Percentiles rank a stretch among this genome's conserved stretches.
Evolutionary conservation across 2,329 filamentous ascomycete species (phyloP).

Genomic region (Dothistroma septosporum): DNA sequence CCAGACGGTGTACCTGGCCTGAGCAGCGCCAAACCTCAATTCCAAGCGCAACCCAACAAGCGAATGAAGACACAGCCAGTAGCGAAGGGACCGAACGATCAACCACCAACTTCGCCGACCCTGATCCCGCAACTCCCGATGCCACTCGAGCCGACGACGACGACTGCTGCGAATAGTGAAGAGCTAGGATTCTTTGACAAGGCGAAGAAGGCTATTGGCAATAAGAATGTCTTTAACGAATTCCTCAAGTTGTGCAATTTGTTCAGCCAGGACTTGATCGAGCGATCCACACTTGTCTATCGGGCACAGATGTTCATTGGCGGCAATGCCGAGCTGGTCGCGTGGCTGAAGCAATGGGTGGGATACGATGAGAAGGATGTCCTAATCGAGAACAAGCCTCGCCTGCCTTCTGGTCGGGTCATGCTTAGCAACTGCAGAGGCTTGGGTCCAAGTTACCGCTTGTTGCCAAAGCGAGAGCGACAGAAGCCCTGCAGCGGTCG

Average conservation of each 20-base stretch:
- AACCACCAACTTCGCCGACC: slow-evolving; percentile 69
- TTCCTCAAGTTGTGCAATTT: slow-evolving; percentile 97
- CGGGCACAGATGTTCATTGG: slow-evolving; percentile 84
- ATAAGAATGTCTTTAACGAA: slow-evolving; percentile 88
- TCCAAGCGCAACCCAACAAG: slow-evolving; percentile 46
- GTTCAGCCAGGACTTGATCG: slow-evolving; percentile 88
- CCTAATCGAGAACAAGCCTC: slow-evolving; percentile 71
- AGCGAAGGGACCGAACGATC: slow-evolving; percentile 21
- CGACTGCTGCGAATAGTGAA: slow-evolving; percentile 70
- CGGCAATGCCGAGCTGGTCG: slow-evolving; percentile 81
- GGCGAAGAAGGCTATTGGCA: slow-evolving; percentile 92
- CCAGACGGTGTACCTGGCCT: slow-evolving; percentile 27
- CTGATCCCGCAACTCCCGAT: slow-evolving; percentile 84
- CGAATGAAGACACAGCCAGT: slow-evolving; percentile 56
- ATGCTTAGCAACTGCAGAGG: slow-evolving; percentile 92
- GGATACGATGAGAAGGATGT: slow-evolving; percentile 72
- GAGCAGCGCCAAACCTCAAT: slow-evolving; percentile 21
- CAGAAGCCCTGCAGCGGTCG: slow-evolving; percentile 89
- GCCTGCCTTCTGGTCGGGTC: slow-evolving; percentile 73
- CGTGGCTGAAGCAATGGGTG: slow-evolving; percentile 81
- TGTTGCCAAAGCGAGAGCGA: slow-evolving; percentile 85
- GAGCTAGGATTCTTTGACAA: slow-evolving; percentile 93
- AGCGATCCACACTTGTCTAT: slow-evolving; percentile 74
- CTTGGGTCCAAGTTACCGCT: slow-evolving; percentile 90
- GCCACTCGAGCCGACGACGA: slow-evolving; percentile 72